Percentiles rank a stretch among this genome's conserved stretches.
These are phyloP conservation scores for Calonectria honghensis DNA, from an alignment of 2,329 filamentous ascomycete genomes.

Conservation along the genomic window DNA sequence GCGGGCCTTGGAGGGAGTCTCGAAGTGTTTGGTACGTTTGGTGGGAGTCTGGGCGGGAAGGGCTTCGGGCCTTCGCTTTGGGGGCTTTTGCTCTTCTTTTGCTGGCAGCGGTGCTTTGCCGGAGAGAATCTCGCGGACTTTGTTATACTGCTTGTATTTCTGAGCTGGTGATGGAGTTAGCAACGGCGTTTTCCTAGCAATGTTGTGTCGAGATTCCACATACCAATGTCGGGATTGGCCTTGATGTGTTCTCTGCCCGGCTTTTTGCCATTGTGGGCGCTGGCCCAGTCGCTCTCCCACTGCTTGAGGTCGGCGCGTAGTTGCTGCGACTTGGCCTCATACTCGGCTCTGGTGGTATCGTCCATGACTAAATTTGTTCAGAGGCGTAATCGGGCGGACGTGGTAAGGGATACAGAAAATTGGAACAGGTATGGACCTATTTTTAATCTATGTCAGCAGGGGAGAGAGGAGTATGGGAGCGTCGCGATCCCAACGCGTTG, in stretches of 20 bases:
- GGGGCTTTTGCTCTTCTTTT: slow-evolving; percentile 60
- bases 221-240: slow-evolving; percentile 82
- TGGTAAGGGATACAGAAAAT: slow-evolving; percentile 3
- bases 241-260: slow-evolving; percentile 86
- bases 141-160: slow-evolving; percentile 87
- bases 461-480: slow-evolving; percentile 35
- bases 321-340: slow-evolving; percentile 70
- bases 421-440: background rate
- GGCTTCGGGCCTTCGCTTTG: slow-evolving; percentile 65
- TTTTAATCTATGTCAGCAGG: slow-evolving; percentile 6
- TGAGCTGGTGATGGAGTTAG: slow-evolving; percentile 66
- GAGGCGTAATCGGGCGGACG: background rate
- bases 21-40: slow-evolving; percentile 68
- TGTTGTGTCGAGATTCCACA: slow-evolving; percentile 33
- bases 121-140: slow-evolving; percentile 74
- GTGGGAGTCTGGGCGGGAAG: slow-evolving; percentile 66
- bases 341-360: slow-evolving; percentile 63
- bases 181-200: background rate
- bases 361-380: slow-evolving; percentile 64
- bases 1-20: slow-evolving; percentile 68
- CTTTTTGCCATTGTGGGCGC: slow-evolving; percentile 79
- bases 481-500: slow-evolving; percentile 50
- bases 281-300: slow-evolving; percentile 83
- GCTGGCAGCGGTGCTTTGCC: slow-evolving; percentile 69
- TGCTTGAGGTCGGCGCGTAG: slow-evolving; percentile 82